Percentiles rank a stretch among this genome's conserved stretches.
Conservation (phyloP, 1,139 yeast genomes). For the Pichia sp. region DNA sequence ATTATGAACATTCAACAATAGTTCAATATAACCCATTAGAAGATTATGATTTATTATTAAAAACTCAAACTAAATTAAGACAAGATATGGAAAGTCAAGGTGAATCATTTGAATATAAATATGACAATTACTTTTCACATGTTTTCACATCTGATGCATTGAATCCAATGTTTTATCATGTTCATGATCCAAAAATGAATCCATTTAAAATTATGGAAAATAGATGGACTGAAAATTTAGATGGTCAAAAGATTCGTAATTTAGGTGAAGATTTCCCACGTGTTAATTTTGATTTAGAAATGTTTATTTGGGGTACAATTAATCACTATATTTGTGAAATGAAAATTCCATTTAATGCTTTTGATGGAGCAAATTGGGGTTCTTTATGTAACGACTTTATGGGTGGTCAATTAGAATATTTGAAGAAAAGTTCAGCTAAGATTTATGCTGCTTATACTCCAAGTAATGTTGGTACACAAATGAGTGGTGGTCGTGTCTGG, state of each 20-base stretch:
- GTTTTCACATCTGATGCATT: constrained; percentile 17
- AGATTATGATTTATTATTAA: constrained; percentile 37
- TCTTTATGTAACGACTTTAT: constrained; percentile 15
- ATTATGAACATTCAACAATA: constrained; percentile 36
- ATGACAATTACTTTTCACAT: constrained; percentile 20
- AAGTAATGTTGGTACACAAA: constrained; percentile 9
- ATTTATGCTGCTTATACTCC: constrained; percentile 10
- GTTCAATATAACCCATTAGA: constrained; percentile 62
- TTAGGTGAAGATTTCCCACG: constrained; percentile 24
- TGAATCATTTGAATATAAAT: constrained; percentile 20
- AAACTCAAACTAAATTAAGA: constrained; percentile 14
- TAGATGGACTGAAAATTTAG: constrained; percentile 20
- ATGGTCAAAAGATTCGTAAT: constrained; percentile 20
- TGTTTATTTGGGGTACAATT: constrained; percentile 23
- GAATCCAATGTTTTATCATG: constrained; percentile 27
- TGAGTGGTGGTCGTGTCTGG: constrained; percentile 15
- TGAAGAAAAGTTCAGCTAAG: constrained; percentile 11
- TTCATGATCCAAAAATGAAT: constrained; percentile 28
- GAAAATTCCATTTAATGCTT: constrained; percentile 7
- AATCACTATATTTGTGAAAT: constrained; percentile 17
- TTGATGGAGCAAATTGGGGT: constrained; percentile 10
- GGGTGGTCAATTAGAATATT: constrained; percentile 11
- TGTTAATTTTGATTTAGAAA: constrained; percentile 25
- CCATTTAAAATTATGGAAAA: constrained; percentile 22
- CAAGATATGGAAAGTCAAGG: constrained; percentile 16